These are phyloP conservation scores for Zea mays DNA, from an alignment of 176 grass and related monocot genomes.

Conservation along the genomic window DNA sequence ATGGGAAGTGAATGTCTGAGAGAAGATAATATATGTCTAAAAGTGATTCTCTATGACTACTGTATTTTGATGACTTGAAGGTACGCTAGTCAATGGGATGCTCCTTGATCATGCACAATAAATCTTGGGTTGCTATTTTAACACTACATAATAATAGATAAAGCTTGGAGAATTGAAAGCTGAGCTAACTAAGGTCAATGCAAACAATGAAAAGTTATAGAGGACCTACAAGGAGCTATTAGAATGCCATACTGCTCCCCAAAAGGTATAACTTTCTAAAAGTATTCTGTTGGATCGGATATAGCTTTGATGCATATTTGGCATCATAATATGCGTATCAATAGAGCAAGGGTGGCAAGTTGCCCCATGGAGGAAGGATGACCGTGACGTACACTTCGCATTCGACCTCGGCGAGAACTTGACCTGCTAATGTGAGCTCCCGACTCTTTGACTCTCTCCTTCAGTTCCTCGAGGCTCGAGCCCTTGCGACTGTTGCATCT, in stretches of 20 bases:
- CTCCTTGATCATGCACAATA: background rate
- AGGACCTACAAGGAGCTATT: slow-evolving; percentile 72
- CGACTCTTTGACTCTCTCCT: too few species aligned
- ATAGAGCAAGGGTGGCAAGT: background rate
- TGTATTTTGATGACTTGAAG: slow-evolving; percentile 78
- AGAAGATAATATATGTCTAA: background rate
- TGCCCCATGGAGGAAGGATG: too few species aligned
- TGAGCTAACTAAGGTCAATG: slow-evolving; percentile 91
- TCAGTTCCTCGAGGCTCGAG: too few species aligned
- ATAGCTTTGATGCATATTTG: slow-evolving; percentile 2
- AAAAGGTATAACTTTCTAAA: slow-evolving; percentile 57
- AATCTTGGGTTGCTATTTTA: slow-evolving; percentile 3
- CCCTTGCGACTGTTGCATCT: too few species aligned
- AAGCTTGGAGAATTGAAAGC: slow-evolving; percentile 80
- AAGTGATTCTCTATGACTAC: background rate
- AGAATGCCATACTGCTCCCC: slow-evolving; percentile 74
- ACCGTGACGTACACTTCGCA: too few species aligned
- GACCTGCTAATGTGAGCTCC: too few species aligned
- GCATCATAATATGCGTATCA: background rate
- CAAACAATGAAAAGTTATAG: slow-evolving; percentile 81
- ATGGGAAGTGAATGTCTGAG: background rate
- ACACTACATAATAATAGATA: slow-evolving; percentile 54
- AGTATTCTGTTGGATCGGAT: slow-evolving; percentile 9
- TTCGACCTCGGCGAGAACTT: background rate
- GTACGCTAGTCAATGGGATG: slow-evolving; percentile 34